Conservation (phyloP, 345 rosid genomes). For the Draba incana region DNA sequence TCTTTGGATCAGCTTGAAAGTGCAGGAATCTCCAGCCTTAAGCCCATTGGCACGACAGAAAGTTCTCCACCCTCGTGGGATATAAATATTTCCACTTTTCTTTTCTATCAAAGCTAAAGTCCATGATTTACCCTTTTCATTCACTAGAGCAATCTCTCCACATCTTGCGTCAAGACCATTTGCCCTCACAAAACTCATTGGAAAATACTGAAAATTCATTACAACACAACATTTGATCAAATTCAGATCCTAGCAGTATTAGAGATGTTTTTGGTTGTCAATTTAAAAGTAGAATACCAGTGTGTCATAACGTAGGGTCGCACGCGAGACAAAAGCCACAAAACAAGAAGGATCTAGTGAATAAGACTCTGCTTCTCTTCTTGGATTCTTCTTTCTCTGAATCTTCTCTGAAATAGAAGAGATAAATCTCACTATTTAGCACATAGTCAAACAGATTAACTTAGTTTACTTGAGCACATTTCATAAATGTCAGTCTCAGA, state of each 20-base stretch:
- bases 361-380: slow-evolving; percentile 11
- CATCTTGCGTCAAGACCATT: slow-evolving; percentile 1
- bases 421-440: not conserved
- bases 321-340: slow-evolving; percentile 5
- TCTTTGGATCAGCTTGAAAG: not conserved
- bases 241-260: not conserved
- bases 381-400: slow-evolving; percentile 1
- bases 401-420: slow-evolving; percentile 2
- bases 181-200: slow-evolving; percentile 3
- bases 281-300: slow-evolving; percentile 15
- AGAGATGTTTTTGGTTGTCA: not conserved
- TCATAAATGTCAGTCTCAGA: not conserved
- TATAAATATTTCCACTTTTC: not conserved
- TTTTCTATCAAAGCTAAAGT: not conserved
- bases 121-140: slow-evolving; percentile 21
- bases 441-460: not conserved
- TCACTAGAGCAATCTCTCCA: slow-evolving; percentile 11
- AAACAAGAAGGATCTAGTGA: slow-evolving; percentile 22
- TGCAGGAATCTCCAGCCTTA: not conserved
- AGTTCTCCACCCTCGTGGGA: slow-evolving; percentile 29
- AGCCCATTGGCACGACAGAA: slow-evolving; percentile 12
- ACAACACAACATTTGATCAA: slow-evolving; percentile 3
- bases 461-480: not conserved
- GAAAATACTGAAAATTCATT: slow-evolving; percentile 15
- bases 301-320: slow-evolving; percentile 9